phyloP scores from a whole-genome alignment of 257 asterid species.

The Capsicum rhomboideum region DNA sequence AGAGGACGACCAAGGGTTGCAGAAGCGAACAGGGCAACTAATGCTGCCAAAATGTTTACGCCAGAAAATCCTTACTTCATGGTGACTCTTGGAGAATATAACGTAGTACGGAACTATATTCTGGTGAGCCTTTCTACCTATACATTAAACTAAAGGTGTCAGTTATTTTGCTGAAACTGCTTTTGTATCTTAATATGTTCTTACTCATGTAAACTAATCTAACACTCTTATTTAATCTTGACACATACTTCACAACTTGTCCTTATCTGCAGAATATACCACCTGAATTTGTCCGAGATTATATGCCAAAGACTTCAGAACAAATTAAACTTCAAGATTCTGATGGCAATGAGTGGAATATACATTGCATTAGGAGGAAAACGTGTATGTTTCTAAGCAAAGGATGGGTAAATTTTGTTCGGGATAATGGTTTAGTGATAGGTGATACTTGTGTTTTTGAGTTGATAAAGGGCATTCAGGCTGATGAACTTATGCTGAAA shows the following conservation, averaged over 20 bases:
- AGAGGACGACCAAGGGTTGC: not conserved
- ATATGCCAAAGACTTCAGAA: not conserved
- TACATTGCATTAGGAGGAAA: not conserved
- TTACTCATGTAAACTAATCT: not conserved
- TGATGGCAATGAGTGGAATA: not conserved
- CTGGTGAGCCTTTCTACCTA: slow-evolving; percentile 13
- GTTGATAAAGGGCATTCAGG: not conserved
- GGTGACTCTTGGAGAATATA: not conserved
- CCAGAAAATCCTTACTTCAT: not conserved
- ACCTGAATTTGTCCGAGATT: not conserved
- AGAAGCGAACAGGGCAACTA: not conserved
- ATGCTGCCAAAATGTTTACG: not conserved
- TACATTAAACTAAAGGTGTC: not conserved
- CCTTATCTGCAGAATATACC: slow-evolving; percentile 6
- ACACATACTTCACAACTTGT: not conserved
- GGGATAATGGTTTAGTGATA: not conserved
- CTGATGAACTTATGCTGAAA: not conserved
- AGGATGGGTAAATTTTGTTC: not conserved
- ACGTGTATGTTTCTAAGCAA: not conserved
- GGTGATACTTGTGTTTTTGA: slow-evolving; percentile 14
- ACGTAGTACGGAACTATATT: not conserved
- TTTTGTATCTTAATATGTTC: not conserved
- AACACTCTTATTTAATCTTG: not conserved
- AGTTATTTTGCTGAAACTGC: not conserved
- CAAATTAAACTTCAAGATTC: not conserved